Base-by-base conservation (phyloP, 176 grass and related monocot genomes). In the Lolium perenne region DNA sequence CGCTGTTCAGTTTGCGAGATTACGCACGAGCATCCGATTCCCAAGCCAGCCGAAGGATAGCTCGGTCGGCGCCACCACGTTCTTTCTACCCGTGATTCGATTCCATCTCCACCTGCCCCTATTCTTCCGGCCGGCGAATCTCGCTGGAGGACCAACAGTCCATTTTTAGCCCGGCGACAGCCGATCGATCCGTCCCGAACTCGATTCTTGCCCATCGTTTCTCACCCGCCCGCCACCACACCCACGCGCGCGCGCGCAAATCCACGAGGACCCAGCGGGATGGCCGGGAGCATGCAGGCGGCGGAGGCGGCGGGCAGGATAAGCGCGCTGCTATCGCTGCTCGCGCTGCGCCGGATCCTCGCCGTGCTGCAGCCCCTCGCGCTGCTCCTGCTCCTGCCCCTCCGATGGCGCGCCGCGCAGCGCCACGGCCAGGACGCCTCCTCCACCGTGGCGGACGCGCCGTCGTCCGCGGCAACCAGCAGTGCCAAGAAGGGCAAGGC, bases 231-330 rank as follows among this genome's bases (percentile, higher is more conserved):
- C 32, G 40, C 16, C 35, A 10, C 32, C 38, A 40, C 14, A 40
- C 13, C 61, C 25, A 12, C 32, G 1, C 14, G 59, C 10, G 8
- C 8, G 23, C 32, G 38, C 60, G 72, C 69, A 9, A 72, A 14
- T 29, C 41, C 17, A 61, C 55, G 54, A 70, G 76, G 66, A 26
- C 10, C n/a, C 61, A 38, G 83, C 55, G 73, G 57, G 80, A 91
- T 91, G 89, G 85, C 89, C n/a, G 80, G 89, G 80, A 87, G 89
- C 89, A 94, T 94, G 90, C 89, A 92, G 75, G 88, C 93, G 86
- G 90, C 93, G 70, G 93, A 91, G 60, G 90, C 93, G 18, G 91
- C 87, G 77, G 87, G 93, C 21, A 83, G 93, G 77, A 73, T 94
- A 8, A 94, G 84, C 84, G 90, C 72, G 38, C 77, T 94, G 80